Evolutionary conservation across 2,329 filamentous ascomycete genomes (phyloP).

Genomic region (Cladorrhinum sp.): DNA sequence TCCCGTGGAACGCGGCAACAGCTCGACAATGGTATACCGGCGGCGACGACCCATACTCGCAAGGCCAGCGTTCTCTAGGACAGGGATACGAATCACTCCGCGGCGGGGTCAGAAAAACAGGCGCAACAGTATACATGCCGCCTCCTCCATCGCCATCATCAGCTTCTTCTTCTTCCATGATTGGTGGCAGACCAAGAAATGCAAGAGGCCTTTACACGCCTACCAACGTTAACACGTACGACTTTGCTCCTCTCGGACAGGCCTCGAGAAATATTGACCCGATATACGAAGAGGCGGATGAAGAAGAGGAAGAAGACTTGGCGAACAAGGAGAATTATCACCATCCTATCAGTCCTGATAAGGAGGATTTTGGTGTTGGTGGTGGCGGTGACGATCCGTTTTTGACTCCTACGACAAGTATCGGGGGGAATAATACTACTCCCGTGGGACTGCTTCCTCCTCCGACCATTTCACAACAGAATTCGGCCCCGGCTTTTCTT

Average conservation of each 20-base stretch:
- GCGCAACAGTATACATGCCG: slow-evolving; percentile 21
- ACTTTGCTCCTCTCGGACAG: slow-evolving; percentile 26
- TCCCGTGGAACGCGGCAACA: slow-evolving; percentile 31
- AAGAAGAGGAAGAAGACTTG: slow-evolving; percentile 37
- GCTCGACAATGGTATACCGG: slow-evolving; percentile 44
- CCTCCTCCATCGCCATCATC: slow-evolving; percentile 17
- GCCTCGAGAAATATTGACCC: slow-evolving; percentile 49
- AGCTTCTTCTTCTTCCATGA: neutral
- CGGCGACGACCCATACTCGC: slow-evolving; percentile 42
- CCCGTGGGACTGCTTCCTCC: too few relatives aligned
- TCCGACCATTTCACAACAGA: too few relatives aligned
- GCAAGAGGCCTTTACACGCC: slow-evolving; percentile 39
- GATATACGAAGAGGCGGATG: slow-evolving; percentile 58
- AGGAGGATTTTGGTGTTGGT: slow-evolving; percentile 8
- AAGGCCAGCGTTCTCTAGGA: slow-evolving; percentile 36
- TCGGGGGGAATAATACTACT: slow-evolving; percentile 7
- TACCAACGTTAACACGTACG: slow-evolving; percentile 29
- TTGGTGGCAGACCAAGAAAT: slow-evolving; percentile 22
- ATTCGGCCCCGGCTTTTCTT: neutral
- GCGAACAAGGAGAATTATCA: neutral
- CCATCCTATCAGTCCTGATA: slow-evolving; percentile 22
- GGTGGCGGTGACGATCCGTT: slow-evolving; percentile 44
- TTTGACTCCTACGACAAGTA: slow-evolving; percentile 40
- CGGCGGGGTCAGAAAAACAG: slow-evolving; percentile 10
- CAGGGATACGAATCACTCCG: slow-evolving; percentile 50